Conservation (phyloP, 495 filamentous ascomycete genomes). For the Aspergillus heteromorphus region DNA sequence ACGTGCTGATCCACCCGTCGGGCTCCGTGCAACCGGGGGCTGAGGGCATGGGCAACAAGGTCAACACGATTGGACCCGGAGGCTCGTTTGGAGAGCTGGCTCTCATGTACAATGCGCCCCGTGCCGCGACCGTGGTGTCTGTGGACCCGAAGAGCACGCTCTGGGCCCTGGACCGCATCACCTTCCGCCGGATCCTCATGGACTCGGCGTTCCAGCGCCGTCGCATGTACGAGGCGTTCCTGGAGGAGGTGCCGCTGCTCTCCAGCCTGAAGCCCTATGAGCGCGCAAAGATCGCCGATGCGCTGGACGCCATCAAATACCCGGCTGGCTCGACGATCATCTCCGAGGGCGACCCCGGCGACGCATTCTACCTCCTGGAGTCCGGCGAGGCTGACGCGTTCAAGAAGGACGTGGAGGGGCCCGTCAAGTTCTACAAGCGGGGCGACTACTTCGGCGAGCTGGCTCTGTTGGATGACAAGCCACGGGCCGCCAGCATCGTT, state of each 20-base stretch:
- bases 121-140: conserved; percentile 91
- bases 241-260: conserved; percentile 94
- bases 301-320: conserved; percentile 84
- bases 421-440: conserved; percentile 76
- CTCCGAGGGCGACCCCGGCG: conserved; percentile 82
- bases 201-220: conserved; percentile 93
- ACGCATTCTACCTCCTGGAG: conserved; percentile 90
- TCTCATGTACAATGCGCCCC: conserved; percentile 97
- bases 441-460: conserved; percentile 97
- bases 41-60: conserved; percentile 78
- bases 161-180: conserved; percentile 92
- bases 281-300: conserved; percentile 94
- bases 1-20: conserved; percentile 81
- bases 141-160: conserved; percentile 72
- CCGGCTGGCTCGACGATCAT: conserved; percentile 79
- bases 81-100: conserved; percentile 97
- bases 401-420: conserved; percentile 57
- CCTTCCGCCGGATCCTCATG: conserved; percentile 97
- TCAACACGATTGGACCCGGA: conserved; percentile 76
- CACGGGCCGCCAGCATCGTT: conserved; percentile 85
- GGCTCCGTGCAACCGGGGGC: conserved; percentile 75
- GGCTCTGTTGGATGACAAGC: conserved; percentile 86
- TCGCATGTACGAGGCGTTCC: conserved; percentile 93
- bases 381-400: conserved; percentile 80
- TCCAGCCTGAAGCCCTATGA: conserved; percentile 82